A percentile compares a stretch with the other conserved stretches of the same genome.
phyloP scores from a whole-genome alignment of 2,329 filamentous ascomycete genomes.

The Ustulina deusta region DNA sequence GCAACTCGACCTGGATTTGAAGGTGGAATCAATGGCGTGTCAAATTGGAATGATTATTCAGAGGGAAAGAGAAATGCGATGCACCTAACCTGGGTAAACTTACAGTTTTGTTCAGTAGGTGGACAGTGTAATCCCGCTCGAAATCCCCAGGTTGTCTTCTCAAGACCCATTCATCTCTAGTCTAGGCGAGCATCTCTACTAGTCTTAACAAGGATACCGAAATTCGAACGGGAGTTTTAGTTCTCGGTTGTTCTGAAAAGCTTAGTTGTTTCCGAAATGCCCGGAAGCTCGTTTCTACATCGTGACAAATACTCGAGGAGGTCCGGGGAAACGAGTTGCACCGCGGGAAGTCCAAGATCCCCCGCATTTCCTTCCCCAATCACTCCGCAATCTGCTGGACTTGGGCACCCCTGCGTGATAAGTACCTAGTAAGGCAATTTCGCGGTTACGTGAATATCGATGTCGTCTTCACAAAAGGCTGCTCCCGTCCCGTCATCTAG shows the following conservation, averaged over 20 bases:
- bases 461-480: background rate
- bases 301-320: background rate
- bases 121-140: background rate
- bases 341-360: conserved; percentile 20
- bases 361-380: conserved; percentile 42
- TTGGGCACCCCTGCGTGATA: conserved; percentile 46
- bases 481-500: no score
- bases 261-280: background rate
- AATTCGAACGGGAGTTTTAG: background rate
- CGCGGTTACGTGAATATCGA: background rate
- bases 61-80: background rate
- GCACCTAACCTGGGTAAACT: background rate
- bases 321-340: background rate
- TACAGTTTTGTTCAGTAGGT: no score
- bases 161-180: background rate
- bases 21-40: background rate
- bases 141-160: background rate
- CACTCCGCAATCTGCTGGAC: conserved; percentile 29
- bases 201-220: background rate
- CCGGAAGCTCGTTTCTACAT: background rate
- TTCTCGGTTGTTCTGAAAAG: no score
- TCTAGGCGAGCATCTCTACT: background rate
- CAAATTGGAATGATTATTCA: background rate
- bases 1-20: background rate
- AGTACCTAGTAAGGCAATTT: no score